Conservation (phyloP, 1,284 basidiomycete species). For the Hemileia vastatrix region DNA sequence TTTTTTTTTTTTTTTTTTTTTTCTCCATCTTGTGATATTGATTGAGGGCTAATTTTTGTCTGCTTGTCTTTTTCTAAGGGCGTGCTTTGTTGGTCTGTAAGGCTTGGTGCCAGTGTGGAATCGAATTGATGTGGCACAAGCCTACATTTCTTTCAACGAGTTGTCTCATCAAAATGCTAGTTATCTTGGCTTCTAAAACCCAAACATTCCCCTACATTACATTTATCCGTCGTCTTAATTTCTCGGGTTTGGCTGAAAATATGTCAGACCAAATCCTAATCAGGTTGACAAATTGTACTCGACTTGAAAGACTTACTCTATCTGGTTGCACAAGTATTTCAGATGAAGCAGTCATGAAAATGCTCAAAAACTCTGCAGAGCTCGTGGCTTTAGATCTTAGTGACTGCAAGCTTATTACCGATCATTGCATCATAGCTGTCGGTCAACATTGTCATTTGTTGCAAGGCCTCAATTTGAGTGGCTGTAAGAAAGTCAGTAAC, state of each 20-base stretch:
- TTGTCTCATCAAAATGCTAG: conserved; percentile 68
- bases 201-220: conserved; percentile 77
- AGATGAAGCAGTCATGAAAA: conserved; percentile 57
- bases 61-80: neutral
- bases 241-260: conserved; percentile 61
- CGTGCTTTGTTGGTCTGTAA: conserved; percentile 61
- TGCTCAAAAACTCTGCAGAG: conserved; percentile 57
- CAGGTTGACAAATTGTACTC: conserved; percentile 63
- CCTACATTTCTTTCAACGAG: conserved; percentile 63
- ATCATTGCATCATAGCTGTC: conserved; percentile 61
- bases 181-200: conserved; percentile 50
- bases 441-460: conserved; percentile 63
- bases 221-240: conserved; percentile 85
- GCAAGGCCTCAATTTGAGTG: conserved; percentile 85
- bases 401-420: conserved; percentile 51
- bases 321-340: conserved; percentile 69
- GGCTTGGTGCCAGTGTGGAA: conserved; percentile 88
- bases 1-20: neutral
- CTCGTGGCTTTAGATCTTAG: conserved; percentile 84
- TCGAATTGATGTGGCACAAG: conserved; percentile 90
- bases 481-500: conserved; percentile 73
- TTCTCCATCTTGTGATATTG: neutral
- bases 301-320: conserved; percentile 83
- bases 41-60: neutral
- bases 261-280: conserved; percentile 70